phyloP scores from a whole-genome alignment of 208 protist genomes.

The Trypanosoma rangeli region DNA sequence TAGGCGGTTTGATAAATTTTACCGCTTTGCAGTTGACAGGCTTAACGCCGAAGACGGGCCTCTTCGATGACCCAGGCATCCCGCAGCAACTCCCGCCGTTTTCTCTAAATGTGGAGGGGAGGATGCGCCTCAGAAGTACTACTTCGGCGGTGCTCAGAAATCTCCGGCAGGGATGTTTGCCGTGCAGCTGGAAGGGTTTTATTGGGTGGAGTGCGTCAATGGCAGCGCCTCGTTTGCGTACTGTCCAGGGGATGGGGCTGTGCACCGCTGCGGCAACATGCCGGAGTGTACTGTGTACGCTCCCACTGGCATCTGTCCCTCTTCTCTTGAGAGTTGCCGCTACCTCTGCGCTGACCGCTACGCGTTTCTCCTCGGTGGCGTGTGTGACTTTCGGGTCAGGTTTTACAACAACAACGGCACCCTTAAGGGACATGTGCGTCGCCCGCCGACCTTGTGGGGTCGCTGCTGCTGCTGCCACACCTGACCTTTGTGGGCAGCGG shows the following conservation, averaged over 20 bases:
- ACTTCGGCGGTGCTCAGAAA: neutral
- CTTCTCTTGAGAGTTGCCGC: neutral
- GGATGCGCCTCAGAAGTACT: neutral
- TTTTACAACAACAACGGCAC: neutral
- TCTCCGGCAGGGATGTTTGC: constrained; percentile 6
- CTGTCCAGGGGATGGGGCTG: constrained; percentile 1
- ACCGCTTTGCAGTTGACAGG: neutral
- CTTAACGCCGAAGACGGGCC: neutral
- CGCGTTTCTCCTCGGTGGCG: neutral
- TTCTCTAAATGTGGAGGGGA: neutral
- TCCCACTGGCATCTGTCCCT: constrained; percentile 1
- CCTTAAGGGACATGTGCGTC: neutral
- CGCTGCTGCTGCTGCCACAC: neutral
- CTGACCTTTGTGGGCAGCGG: constrained; percentile 3
- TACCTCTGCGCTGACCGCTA: constrained; percentile 2
- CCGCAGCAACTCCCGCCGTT: neutral
- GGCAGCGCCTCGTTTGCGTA: neutral
- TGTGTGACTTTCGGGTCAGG: neutral
- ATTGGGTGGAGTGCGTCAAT: constrained; percentile 9
- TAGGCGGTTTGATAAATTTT: neutral
- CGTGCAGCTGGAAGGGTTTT: neutral
- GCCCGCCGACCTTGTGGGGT: neutral
- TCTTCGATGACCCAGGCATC: neutral
- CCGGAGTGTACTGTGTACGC: neutral
- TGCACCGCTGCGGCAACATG: neutral